Evolutionary conservation across 2,329 filamentous ascomycete species (phyloP), one percentile per base, ranked within the genome.

Genomic region (Trichoderma pleuroti): DNA sequence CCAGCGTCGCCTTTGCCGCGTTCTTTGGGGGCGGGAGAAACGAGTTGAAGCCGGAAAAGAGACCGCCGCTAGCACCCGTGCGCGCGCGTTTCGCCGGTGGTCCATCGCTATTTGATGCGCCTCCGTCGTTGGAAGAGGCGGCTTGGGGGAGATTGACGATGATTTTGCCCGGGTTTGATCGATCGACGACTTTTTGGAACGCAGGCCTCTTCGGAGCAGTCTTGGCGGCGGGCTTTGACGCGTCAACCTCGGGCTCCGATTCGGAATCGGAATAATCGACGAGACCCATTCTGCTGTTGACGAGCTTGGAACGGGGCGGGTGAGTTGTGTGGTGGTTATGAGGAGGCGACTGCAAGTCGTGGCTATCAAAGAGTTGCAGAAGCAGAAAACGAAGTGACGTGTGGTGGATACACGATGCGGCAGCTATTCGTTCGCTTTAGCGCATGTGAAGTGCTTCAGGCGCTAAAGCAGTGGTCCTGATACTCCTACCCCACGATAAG

Each of bases 221-320:
- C 74, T 76, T 83, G 79, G 26, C 78, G 68, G 59, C 74, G 9
- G 77, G 76, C 70, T 78, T 36, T 8, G 76, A 74, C 21, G 76
- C 71, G 70, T 80, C 80, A 46, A 81, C 72, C 68, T 92, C 91
- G 18, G 85, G 85, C 68, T 92, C 91, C 14, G 91, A 94, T 77
- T 94, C 93, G 3, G 93, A 96, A 78, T 94, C 93, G 5, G 93
- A 94, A 76, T 97, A 97, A 72, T 91, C 90, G 74, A 96, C 93
- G 34, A 97, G 84, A 16, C 87, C 90, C 92, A 96, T 96, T 49
- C 61, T 81, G 73, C 10, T 54, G n/a, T 16, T 12, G 10, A 3
- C 18, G 18, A 28, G 49, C 5, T 18, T 4, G 5, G 12, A 18
- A 36, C 2, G 4, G 4, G 8, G 26, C 4, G 54, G 67, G 6